Percentiles rank a stretch among this genome's conserved stretches.
Conservation (phyloP, 768 basidiomycete species). For the Agaricus blazei region DNA sequence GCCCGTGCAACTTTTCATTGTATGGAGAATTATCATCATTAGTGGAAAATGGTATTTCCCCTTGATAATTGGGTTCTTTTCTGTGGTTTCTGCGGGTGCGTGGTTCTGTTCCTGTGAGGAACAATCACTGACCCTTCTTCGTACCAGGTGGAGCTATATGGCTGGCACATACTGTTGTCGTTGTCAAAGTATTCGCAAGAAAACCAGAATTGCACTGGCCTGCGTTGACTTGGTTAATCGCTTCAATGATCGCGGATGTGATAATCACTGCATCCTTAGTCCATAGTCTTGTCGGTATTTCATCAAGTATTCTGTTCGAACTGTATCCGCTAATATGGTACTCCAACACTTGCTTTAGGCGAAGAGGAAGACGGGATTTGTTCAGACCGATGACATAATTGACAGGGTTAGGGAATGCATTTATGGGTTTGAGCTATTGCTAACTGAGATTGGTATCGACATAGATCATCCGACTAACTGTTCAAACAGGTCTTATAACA, state of each 20-base stretch:
- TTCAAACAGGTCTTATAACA: conserved; percentile 26
- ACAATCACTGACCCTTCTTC: background rate
- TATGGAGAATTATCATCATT: conserved; percentile 32
- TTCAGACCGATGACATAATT: conserved; percentile 28
- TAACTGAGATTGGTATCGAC: background rate
- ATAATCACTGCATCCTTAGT: conserved; percentile 41
- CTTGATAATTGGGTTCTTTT: conserved; percentile 21
- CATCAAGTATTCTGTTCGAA: background rate
- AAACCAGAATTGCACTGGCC: conserved; percentile 27
- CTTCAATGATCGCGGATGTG: conserved; percentile 39
- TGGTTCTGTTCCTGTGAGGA: background rate
- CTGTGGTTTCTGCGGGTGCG: conserved; percentile 27
- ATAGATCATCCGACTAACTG: conserved; percentile 17
- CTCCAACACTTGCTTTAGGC: conserved; percentile 19
- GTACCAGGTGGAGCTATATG: conserved; percentile 28
- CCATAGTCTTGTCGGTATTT: conserved; percentile 31
- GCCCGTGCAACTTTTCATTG: conserved; percentile 36
- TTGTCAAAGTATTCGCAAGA: conserved; percentile 20
- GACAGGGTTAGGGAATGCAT: conserved; percentile 18
- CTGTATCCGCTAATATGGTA: background rate
- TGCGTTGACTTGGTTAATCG: conserved; percentile 38
- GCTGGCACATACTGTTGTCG: conserved; percentile 21
- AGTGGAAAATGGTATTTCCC: conserved; percentile 24
- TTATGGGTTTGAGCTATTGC: background rate
- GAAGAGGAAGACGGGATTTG: conserved; percentile 29